phyloP scores from a whole-genome alignment of 164 flowering plant genomes.

The Magnolia sinica region DNA sequence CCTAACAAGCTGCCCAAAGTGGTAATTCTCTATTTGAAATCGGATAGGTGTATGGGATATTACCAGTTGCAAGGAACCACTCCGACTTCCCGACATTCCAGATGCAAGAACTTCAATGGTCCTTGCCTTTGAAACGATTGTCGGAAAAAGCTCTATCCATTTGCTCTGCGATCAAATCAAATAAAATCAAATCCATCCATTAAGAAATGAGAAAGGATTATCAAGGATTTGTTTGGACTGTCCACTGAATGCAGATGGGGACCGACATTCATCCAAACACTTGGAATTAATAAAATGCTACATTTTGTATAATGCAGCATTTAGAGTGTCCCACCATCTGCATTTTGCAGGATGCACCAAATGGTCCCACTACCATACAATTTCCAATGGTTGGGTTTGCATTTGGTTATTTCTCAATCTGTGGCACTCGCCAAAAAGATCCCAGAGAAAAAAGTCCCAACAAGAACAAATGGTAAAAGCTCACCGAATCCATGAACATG shows the following conservation, averaged over 20 bases:
- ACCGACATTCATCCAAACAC: not conserved
- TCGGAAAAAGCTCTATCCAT: slow-evolving; percentile 67
- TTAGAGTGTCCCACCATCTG: not conserved
- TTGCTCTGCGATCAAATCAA: slow-evolving; percentile 38
- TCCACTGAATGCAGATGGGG: not conserved
- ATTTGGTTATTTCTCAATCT: not conserved
- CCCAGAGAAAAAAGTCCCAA: not conserved
- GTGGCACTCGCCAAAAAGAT: not conserved
- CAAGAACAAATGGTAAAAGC: slow-evolving; percentile 1
- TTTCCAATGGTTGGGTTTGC: not conserved
- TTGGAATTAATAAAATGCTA: not conserved
- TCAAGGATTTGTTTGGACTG: too few relatives aligned
- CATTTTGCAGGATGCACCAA: not conserved
- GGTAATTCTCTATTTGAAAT: not conserved
- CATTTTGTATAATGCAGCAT: too few relatives aligned
- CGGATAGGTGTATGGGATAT: not conserved
- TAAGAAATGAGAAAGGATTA: not conserved
- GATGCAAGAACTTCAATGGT: slow-evolving; percentile 42
- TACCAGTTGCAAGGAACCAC: slow-evolving; percentile 75
- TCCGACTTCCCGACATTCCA: slow-evolving; percentile 47
- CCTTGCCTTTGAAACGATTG: slow-evolving; percentile 50
- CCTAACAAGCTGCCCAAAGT: not conserved
- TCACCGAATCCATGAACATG: slow-evolving; percentile 69
- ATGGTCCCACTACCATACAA: not conserved
- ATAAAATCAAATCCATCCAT: not conserved